Percentiles rank a stretch among this genome's conserved stretches.
These are phyloP conservation scores for Graphilbum sp. DNA, from an alignment of 2,329 filamentous ascomycete species.

Conservation along the genomic window DNA sequence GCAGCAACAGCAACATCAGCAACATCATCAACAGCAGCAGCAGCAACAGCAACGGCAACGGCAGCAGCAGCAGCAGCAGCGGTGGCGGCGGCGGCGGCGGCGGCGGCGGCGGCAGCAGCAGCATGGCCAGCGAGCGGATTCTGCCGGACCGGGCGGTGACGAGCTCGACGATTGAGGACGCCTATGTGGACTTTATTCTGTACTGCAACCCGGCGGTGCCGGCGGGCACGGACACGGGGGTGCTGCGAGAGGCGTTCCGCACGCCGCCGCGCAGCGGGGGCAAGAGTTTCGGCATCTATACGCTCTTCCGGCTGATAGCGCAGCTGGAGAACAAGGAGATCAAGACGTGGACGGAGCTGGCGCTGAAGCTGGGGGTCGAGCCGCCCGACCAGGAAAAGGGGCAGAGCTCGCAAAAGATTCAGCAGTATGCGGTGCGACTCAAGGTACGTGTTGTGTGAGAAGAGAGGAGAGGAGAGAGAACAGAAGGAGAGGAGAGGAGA, in stretches of 20 bases:
- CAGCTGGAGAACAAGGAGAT: conserved; percentile 69
- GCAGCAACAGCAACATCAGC: too few relatives aligned
- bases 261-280: conserved; percentile 74
- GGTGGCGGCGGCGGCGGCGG: neutral
- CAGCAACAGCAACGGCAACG: neutral
- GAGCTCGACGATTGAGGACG: conserved; percentile 57
- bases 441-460: conserved; percentile 46
- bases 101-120: neutral
- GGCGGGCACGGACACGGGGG: conserved; percentile 48
- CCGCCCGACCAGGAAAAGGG: conserved; percentile 66
- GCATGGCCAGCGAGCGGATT: conserved; percentile 4
- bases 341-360: conserved; percentile 84
- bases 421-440: conserved; percentile 82
- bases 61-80: neutral
- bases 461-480: too few relatives aligned
- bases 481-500: too few relatives aligned
- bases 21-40: too few relatives aligned
- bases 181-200: conserved; percentile 72
- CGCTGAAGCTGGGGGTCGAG: conserved; percentile 74
- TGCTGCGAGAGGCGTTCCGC: conserved; percentile 60
- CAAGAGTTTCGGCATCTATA: conserved; percentile 67
- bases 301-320: conserved; percentile 61
- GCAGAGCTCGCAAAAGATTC: conserved; percentile 82
- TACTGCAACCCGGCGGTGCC: conserved; percentile 79
- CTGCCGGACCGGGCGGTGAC: conserved; percentile 55